These are phyloP conservation scores for Clonostachys chloroleuca DNA, from an alignment of 2,329 filamentous ascomycete species.

Conservation along the genomic window DNA sequence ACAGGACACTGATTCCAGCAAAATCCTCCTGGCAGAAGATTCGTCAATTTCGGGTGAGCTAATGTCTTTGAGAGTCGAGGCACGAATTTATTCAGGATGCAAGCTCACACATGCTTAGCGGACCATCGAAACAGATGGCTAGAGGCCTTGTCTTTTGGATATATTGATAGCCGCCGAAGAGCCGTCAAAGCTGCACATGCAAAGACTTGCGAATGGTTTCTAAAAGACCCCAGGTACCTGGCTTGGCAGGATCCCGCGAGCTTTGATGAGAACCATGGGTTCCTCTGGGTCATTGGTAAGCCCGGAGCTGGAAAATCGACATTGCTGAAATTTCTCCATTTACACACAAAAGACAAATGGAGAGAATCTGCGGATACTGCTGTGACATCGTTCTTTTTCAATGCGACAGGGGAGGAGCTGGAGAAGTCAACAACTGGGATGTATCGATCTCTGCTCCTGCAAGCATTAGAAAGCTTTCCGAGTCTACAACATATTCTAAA, in stretches of 20 bases:
- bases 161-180: neutral
- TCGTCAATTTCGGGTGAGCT: no score
- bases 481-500: conserved; percentile 19
- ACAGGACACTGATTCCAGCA: no score
- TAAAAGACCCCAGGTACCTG: conserved; percentile 20
- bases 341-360: conserved; percentile 5
- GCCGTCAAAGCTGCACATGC: conserved; percentile 26
- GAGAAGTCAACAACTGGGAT: conserved; percentile 41
- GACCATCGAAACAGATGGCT: neutral
- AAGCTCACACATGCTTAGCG: no score
- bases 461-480: conserved; percentile 29
- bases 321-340: conserved; percentile 32
- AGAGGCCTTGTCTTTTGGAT: neutral
- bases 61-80: no score
- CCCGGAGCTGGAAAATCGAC: conserved; percentile 40
- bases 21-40: no score
- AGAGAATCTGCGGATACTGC: conserved; percentile 41
- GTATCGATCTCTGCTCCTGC: conserved; percentile 42
- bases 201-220: conserved; percentile 34
- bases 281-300: conserved; percentile 43
- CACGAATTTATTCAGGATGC: no score
- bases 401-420: conserved; percentile 32
- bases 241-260: conserved; percentile 26
- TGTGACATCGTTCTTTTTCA: neutral
- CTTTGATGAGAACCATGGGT: conserved; percentile 20